phyloP scores from a whole-genome alignment of 2,329 filamentous ascomycete species.

The Hypoxylon sp. region DNA sequence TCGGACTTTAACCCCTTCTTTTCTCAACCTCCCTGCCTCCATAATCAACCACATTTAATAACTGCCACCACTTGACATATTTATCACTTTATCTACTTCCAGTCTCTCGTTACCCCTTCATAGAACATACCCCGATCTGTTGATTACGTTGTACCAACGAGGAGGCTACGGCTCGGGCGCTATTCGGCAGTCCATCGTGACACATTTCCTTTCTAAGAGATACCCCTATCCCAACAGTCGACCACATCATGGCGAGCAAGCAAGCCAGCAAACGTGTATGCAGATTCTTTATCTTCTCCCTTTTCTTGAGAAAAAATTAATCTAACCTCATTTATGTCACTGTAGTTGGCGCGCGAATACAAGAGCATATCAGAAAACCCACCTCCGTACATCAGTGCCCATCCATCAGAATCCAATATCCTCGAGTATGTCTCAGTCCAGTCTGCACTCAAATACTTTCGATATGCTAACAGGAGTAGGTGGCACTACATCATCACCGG shows the following conservation, averaged over 20 bases:
- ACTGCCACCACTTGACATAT: constrained; percentile 1
- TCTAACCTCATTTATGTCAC: constrained; percentile 44
- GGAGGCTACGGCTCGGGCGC: constrained; percentile 1
- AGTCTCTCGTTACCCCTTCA: constrained; percentile 16
- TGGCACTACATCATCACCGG: constrained; percentile 98
- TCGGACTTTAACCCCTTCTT: constrained; percentile 19
- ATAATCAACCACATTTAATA: constrained; percentile 13
- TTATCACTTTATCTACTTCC: constrained; percentile 18
- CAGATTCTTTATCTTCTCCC: constrained; percentile 23
- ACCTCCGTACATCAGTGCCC: constrained; percentile 88
- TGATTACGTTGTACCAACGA: constrained; percentile 4
- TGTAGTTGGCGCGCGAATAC: constrained; percentile 72
- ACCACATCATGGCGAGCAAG: constrained; percentile 73
- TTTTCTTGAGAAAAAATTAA: constrained; percentile 1
- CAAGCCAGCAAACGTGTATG: constrained; percentile 79
- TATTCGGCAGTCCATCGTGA: constrained; percentile 25
- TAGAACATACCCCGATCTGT: constrained; percentile 6
- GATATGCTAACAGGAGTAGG: constrained; percentile 58
- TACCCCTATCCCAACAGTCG: constrained; percentile 9
- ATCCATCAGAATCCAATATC: constrained; percentile 91
- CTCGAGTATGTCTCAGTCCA: constrained; percentile 73
- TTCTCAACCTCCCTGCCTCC: constrained; percentile 7
- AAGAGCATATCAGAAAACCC: constrained; percentile 78
- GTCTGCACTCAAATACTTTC: constrained; percentile 16
- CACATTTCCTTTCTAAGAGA: constrained; percentile 39